Base-by-base conservation (phyloP, 331 rosid genomes). In the Malus hybrid region DNA sequence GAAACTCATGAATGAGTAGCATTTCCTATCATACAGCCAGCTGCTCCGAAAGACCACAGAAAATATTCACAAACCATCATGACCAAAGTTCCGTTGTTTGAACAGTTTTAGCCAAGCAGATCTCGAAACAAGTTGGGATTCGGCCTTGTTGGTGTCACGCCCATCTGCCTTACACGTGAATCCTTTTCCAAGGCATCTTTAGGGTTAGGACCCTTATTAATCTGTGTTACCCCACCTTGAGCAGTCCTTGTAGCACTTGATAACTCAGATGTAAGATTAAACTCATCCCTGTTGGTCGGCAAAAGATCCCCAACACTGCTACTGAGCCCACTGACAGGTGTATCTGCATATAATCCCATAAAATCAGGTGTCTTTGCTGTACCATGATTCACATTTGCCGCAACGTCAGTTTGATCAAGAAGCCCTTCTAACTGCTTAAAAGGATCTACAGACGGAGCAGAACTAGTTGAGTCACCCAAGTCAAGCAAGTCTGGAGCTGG, bases 141-240 rank as follows among this genome's bases (percentile, higher is more conserved):
- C 85, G 83, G 92, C 77, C 89, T 72, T 31, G 96, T 29, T 56
- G 98, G 97, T 57, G 59, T 91, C 82, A 93, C 98, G 7, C 98
- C 98, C 96, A 93, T 77, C 86, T 93, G 97, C 85, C 97, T 88
- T 68, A 90, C 96, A 54, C 82, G 85, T 28, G 97, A 88, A 85
- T 93, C 97, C 79, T 86, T 90, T 80, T 92, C 85, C 80, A 92
- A 76, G 6, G 96, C 60, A 42, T 79, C 85, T 79, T 79, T 87
- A 11, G 60, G 32, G 39, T 84, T 79, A 15, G 87, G 87, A 61
- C 93, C 97, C 81, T 88, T 92, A 57, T 69, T 80, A 33, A 83
- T 76, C 59, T 87, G 93, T 5, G 86, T 69, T 48, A 82, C 73
- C 63, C 83, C 91, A 59, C 83, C 93, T 6, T 65, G 67, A 62